Percentiles rank a stretch among this genome's conserved stretches.
phyloP scores from a whole-genome alignment of 2,329 filamentous ascomycete species.

The Cladophialophora chaetospira region DNA sequence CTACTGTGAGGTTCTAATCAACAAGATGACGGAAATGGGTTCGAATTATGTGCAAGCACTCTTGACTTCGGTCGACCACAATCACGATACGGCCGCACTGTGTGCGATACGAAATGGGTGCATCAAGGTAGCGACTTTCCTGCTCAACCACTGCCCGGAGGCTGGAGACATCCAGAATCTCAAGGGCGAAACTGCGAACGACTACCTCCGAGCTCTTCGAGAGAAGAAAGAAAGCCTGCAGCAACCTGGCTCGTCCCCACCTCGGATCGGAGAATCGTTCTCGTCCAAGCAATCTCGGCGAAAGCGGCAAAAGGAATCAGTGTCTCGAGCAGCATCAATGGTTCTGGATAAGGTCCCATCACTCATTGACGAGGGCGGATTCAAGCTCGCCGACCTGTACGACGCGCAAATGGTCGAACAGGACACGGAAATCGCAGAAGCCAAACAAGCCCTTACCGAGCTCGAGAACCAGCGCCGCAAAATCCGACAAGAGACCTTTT shows the following conservation, averaged over 20 bases:
- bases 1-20: slow-evolving; percentile 88
- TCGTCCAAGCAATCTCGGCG: slow-evolving; percentile 24
- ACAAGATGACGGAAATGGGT: slow-evolving; percentile 77
- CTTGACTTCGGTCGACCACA: slow-evolving; percentile 78
- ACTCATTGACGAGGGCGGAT: slow-evolving; percentile 70
- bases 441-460: slow-evolving; percentile 56
- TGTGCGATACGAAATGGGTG: slow-evolving; percentile 85
- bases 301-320: slow-evolving; percentile 40
- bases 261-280: slow-evolving; percentile 41
- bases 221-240: slow-evolving; percentile 34
- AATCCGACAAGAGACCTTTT: slow-evolving; percentile 44
- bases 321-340: slow-evolving; percentile 66
- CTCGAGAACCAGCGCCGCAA: slow-evolving; percentile 48
- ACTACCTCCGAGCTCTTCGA: slow-evolving; percentile 71
- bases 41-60: slow-evolving; percentile 75
- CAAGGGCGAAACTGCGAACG: slow-evolving; percentile 79
- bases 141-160: slow-evolving; percentile 72
- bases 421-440: slow-evolving; percentile 64
- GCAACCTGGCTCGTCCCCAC: slow-evolving; percentile 68
- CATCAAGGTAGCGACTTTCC: slow-evolving; percentile 69
- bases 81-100: slow-evolving; percentile 89
- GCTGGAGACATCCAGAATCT: slow-evolving; percentile 80
- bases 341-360: slow-evolving; percentile 70
- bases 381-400: slow-evolving; percentile 61
- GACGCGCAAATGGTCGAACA: slow-evolving; percentile 37